Base-by-base conservation (phyloP, 2,329 filamentous ascomycete species). In the Aspergillus neoniger region DNA sequence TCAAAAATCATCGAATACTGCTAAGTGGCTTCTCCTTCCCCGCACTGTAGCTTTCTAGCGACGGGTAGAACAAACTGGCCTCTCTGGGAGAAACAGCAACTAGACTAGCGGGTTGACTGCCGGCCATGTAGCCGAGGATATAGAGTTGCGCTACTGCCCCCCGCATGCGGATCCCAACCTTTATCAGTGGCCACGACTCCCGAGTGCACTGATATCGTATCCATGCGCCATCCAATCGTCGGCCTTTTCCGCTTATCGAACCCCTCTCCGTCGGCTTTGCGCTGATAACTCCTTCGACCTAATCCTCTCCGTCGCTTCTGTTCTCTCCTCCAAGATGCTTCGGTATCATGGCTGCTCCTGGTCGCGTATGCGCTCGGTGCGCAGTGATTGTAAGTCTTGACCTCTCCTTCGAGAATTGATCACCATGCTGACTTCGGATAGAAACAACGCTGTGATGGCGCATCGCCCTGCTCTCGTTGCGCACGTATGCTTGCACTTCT, bases 381-480 rank as follows among this genome's bases (percentile, higher is more conserved):
- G 49, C 49, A 12, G 28, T 19, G 4, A 52, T 52, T 36, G 49
- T 52, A 19, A 52, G 30, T 17, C 3, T 7, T 15, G 2, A 15
- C 25, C 48, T 2, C 23, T 10, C 7, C 9, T 4, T 23, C 25
- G 7, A 21, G 4, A 9, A 12, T 3, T 7, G 32, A 8, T 15
- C 5, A 14, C 12, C 2, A 15, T 4, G 3, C 28, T 52, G 5
- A 52, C 17, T 5, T 32, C 28, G 1, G 2, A 38, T 10, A 69
- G 68, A 72, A 72, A 65, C 70, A 72, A 65, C 64, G 67, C 57
- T 72, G 70, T 58, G 69, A 71, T 38, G 70, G 70, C 5, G 61
- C 52, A 3, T 30, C 55, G 6, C 69, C 70, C 7, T 72, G 70
- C 25, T 65, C 67, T 10, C 68, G 70, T 25, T 72, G 70, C 47